These are phyloP conservation scores for Lasiosphaeria hispida DNA, from an alignment of 495 filamentous ascomycete genomes.

Conservation along the genomic window DNA sequence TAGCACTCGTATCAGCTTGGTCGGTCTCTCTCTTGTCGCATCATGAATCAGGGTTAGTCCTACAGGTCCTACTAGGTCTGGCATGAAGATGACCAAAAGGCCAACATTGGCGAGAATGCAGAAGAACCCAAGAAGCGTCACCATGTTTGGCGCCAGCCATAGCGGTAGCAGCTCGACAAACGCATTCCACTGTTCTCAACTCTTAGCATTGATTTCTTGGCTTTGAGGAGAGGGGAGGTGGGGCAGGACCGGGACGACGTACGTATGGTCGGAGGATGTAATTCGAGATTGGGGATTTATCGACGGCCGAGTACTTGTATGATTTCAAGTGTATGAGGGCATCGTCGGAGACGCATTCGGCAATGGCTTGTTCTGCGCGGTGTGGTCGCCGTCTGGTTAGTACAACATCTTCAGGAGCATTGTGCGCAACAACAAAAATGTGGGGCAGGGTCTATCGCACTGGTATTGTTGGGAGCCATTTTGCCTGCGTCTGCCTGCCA, in stretches of 20 bases:
- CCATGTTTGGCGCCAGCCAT: constrained; percentile 97
- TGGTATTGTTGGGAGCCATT: constrained; percentile 48
- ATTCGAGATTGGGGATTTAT: constrained; percentile 90
- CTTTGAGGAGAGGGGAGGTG: constrained; percentile 1
- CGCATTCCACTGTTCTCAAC: constrained; percentile 78
- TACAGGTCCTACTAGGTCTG: constrained; percentile 90
- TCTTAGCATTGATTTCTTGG: constrained; percentile 10
- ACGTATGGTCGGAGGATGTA: constrained; percentile 96
- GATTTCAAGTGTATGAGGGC: constrained; percentile 78
- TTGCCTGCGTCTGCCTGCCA: neutral
- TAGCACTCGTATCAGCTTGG: neutral
- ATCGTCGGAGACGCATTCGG: constrained; percentile 59
- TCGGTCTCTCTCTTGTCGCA: neutral
- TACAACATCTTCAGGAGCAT: neutral
- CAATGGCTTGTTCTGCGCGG: constrained; percentile 45
- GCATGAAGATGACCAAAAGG: constrained; percentile 76
- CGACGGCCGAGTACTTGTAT: constrained; percentile 96
- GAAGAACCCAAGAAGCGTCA: constrained; percentile 91
- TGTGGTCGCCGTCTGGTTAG: constrained; percentile 24
- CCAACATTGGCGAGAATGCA: constrained; percentile 87
- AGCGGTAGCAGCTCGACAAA: constrained; percentile 88
- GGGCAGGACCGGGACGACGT: constrained; percentile 38
- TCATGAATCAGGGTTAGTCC: constrained; percentile 22
- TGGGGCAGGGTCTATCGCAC: constrained; percentile 26
- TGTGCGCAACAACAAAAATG: neutral